Evolutionary conservation across 164 flowering plant genomes (phyloP), one percentile per base, ranked within the genome.

Genomic region (Brasenia schreberi): DNA sequence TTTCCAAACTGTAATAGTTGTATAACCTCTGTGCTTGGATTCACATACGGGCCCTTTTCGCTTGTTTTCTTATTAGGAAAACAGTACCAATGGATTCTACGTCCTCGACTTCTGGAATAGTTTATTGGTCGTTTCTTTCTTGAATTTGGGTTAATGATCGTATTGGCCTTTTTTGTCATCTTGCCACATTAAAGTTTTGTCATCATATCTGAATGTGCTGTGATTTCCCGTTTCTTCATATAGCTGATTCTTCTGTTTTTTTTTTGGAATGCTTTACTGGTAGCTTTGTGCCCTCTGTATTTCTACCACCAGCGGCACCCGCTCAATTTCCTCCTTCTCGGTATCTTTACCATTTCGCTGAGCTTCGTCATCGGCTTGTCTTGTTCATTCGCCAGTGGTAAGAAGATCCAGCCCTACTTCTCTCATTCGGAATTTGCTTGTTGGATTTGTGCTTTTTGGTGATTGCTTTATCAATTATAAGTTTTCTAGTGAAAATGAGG

Each of bases 341-440:
- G 71, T 14, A 7, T 85, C 68, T 87, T 85, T 61, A 87, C 93
- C 39, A 63, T 78, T 42, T 59, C 80, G n/a, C 68, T 85, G 1
- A 75, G 88, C 0, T 81, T 87, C 49, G 65, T 70, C 0, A 71
- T 87, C 64, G 93, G 93, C 27, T 69, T 85, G 74, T 72, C 85
- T 0, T 87, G 90, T 56, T 84, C 88, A 0, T 85, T 83, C 45
- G 77, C 81, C 4, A 79, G 70, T 3, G 93, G 93, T 87, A 73
- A 74, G 81, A 19, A 12, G 14, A 45, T 45, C 53, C 14, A 7
- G 53, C 7, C 53, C 53, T 45, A 7, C 14, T 45, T 45, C 53
- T 45, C 53, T 45, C 11, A 45, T 45, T 12, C 53, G 7, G 14
- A 45, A 12, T 7, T 45, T 45, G 11, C 14, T 7, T 45, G 14